phyloP scores from a whole-genome alignment of 2,329 filamentous ascomycete genomes.

The Fusarium sp. region DNA sequence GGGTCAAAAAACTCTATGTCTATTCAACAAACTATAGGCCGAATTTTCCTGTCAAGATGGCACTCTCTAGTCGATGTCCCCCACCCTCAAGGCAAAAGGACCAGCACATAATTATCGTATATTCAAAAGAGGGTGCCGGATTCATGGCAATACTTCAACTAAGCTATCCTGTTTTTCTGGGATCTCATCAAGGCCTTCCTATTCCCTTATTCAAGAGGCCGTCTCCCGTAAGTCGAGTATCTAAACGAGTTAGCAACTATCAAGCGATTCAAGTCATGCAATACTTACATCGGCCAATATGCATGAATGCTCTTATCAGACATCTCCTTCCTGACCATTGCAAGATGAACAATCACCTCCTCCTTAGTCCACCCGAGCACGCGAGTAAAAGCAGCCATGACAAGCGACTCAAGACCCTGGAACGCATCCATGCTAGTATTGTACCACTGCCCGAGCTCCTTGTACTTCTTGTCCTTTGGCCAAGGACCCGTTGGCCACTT shows the following conservation, averaged over 20 bases:
- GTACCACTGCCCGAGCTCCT: constrained; percentile 32
- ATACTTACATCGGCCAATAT: constrained; percentile 32
- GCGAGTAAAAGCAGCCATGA: constrained; percentile 29
- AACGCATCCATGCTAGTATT: constrained; percentile 26
- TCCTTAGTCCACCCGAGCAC: constrained; percentile 28
- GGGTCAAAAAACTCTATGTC: no score
- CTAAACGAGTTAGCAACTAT: neutral
- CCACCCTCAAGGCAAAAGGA: neutral
- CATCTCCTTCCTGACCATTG: constrained; percentile 27
- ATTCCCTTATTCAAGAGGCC: neutral
- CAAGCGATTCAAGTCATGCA: accelerated
- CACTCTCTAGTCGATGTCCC: neutral
- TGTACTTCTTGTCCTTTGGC: constrained; percentile 28
- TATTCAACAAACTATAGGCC: no score
- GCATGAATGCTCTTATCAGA: constrained; percentile 31
- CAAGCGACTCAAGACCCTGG: constrained; percentile 17
- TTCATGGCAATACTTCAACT: no score
- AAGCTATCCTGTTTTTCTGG: neutral
- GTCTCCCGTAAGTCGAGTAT: constrained; percentile 25
- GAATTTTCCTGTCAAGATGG: accelerated
- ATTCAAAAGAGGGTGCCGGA: no score
- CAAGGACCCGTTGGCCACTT: constrained; percentile 39
- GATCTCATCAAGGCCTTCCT: neutral
- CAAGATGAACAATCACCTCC: constrained; percentile 17
- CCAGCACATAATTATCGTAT: no score